A percentile compares a stretch with the other conserved stretches of the same genome.
phyloP scores from a whole-genome alignment of 352 stramenopile genomes.

The Phytophthora chlamydospora region DNA sequence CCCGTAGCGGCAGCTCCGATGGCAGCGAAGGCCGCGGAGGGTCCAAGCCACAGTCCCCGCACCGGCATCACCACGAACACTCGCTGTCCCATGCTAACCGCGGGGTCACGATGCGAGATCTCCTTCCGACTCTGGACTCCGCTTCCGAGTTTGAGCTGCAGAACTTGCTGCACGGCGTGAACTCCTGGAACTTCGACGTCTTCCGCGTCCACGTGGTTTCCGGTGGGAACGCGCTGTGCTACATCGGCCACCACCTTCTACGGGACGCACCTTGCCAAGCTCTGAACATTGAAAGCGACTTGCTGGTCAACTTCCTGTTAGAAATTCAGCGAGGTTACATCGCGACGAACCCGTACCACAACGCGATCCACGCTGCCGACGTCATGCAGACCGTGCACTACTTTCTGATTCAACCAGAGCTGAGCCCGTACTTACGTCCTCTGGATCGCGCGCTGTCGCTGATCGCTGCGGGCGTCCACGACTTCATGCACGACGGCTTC shows the following conservation, averaged over 20 bases:
- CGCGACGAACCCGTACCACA: conserved; percentile 89
- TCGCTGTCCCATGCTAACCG: conserved; percentile 31
- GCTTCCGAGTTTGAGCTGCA: conserved; percentile 75
- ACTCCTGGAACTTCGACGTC: conserved; percentile 79
- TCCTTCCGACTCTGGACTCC: conserved; percentile 62
- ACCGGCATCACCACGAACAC: conserved; percentile 27
- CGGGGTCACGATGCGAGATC: conserved; percentile 66
- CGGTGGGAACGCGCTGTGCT: conserved; percentile 71
- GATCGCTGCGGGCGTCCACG: conserved; percentile 84
- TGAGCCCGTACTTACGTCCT: conserved; percentile 76
- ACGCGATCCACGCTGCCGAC: conserved; percentile 89
- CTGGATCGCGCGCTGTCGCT: conserved; percentile 78
- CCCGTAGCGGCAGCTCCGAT: conserved; percentile 14
- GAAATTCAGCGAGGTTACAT: conserved; percentile 88
- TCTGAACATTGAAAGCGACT: conserved; percentile 63
- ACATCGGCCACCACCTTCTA: conserved; percentile 82
- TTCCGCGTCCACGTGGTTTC: conserved; percentile 77
- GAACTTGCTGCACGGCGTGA: conserved; percentile 59
- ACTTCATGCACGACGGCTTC: conserved; percentile 91
- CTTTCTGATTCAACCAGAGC: conserved; percentile 78
- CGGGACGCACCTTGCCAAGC: conserved; percentile 62
- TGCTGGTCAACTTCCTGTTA: conserved; percentile 77
- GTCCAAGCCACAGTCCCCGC: conserved; percentile 9
- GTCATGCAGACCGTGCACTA: conserved; percentile 91
- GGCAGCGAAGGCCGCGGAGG: conserved; percentile 1